phyloP scores from a whole-genome alignment of 177 flowering plant genomes.

The Vitis hybrid region DNA sequence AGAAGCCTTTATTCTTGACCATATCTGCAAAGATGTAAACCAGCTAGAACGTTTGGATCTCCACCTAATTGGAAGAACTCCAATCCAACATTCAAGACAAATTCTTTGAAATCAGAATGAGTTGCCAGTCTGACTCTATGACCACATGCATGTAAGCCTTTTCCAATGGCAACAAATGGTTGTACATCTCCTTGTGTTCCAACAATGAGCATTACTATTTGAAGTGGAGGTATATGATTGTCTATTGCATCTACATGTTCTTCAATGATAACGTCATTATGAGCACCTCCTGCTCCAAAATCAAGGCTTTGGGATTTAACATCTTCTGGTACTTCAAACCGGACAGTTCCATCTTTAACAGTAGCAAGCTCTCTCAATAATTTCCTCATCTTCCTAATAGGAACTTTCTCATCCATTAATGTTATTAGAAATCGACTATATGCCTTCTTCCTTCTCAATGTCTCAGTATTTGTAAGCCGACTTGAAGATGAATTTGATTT shows the following conservation, averaged over 20 bases:
- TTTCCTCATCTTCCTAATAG: constrained; percentile 33
- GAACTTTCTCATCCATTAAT: constrained; percentile 31
- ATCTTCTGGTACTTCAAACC: constrained; percentile 33
- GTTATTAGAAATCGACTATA: constrained; percentile 13
- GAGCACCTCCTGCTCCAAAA: constrained; percentile 17
- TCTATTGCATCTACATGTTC: constrained; percentile 6
- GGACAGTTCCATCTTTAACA: constrained; percentile 30
- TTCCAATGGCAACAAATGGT: constrained; percentile 42
- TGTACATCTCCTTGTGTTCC: constrained; percentile 41
- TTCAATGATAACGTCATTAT: constrained; percentile 10
- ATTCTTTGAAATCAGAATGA: constrained; percentile 95
- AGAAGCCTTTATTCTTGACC: too few species aligned
- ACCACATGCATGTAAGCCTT: constrained; percentile 68
- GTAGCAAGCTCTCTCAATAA: constrained; percentile 21
- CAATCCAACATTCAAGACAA: constrained; percentile 92
- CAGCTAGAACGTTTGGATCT: constrained; percentile 96
- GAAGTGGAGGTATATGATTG: constrained; percentile 25
- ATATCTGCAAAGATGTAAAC: constrained; percentile 10
- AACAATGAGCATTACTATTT: constrained; percentile 40
- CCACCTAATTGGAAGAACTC: constrained; percentile 98
- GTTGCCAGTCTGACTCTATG: constrained; percentile 98
- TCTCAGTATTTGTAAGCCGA: constrained; percentile 6
- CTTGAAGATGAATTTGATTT: constrained; percentile 13
- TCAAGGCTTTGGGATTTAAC: constrained; percentile 13
- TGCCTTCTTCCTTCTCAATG: constrained; percentile 1